Percentiles rank a stretch among this genome's conserved stretches.
Evolutionary conservation across 2,329 filamentous ascomycete species (phyloP).

Genomic region (Trichophyton equinum): DNA sequence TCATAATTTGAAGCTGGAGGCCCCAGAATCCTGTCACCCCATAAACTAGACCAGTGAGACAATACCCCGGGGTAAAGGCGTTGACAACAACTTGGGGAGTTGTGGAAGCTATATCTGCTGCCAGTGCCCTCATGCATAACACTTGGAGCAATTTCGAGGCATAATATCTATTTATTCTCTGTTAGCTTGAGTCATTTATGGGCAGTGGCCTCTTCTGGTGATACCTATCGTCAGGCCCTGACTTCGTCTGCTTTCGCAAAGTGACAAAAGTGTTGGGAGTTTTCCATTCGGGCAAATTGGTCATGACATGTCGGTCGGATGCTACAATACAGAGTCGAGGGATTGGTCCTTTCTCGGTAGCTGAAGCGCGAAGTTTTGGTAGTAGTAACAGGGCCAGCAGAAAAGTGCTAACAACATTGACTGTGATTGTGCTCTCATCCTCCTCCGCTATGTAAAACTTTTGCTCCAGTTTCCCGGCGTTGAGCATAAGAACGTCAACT

Average conservation of each 20-base stretch:
- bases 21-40: background rate
- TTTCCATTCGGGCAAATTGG: background rate
- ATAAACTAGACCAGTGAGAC: background rate
- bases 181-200: background rate
- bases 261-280: background rate
- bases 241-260: background rate
- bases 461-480: slow-evolving; percentile 25
- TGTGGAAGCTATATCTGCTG: background rate
- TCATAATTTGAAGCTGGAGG: background rate
- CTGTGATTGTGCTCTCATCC: slow-evolving; percentile 31
- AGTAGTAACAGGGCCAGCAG: slow-evolving; percentile 21
- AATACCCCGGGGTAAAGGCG: background rate
- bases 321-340: background rate
- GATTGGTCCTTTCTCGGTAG: slow-evolving; percentile 3
- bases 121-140: background rate
- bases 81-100: background rate
- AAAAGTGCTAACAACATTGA: slow-evolving; percentile 31
- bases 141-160: background rate
- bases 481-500: slow-evolving; percentile 28
- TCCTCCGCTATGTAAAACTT: slow-evolving; percentile 18
- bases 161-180: background rate
- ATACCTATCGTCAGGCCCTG: background rate
- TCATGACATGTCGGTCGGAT: background rate
- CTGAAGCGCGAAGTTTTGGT: slow-evolving; percentile 26
- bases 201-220: background rate